phyloP scores from a whole-genome alignment of 805 yeast species.

The Spathaspora sp. region DNA sequence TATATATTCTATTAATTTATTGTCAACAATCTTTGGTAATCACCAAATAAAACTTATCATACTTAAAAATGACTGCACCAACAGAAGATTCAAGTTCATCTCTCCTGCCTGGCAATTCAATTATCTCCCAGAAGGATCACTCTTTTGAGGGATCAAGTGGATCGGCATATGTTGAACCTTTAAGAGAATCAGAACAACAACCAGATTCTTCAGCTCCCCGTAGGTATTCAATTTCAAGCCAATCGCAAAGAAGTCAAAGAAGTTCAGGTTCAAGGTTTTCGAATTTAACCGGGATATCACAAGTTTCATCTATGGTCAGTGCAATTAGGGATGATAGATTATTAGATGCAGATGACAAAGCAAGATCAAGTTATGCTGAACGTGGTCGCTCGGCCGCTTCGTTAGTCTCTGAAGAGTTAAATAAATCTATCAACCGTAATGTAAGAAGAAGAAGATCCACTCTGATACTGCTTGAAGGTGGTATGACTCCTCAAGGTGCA shows the following conservation, averaged over 20 bases:
- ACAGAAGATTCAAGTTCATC: neutral
- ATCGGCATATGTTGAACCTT: neutral
- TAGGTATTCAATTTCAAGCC: neutral
- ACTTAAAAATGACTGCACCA: neutral
- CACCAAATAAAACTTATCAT: neutral
- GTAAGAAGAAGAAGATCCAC: neutral
- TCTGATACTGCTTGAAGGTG: neutral
- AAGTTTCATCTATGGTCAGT: neutral
- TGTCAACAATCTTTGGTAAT: neutral
- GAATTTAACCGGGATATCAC: neutral
- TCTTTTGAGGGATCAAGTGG: neutral
- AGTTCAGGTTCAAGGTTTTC: neutral
- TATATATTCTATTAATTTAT: neutral
- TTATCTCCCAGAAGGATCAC: neutral
- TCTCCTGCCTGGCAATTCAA: neutral
- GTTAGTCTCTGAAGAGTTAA: neutral
- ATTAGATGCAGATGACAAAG: constrained; percentile 1
- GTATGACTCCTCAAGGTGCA: neutral
- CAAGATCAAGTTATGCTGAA: neutral
- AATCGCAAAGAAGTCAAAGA: neutral
- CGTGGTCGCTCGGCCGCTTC: neutral
- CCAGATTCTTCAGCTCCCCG: neutral
- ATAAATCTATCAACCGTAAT: neutral
- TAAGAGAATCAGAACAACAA: neutral
- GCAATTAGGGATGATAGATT: neutral